Percentiles rank a stretch among this genome's conserved stretches.
These are phyloP conservation scores for Macrophomina pseudophaseolina DNA, from an alignment of 2,329 filamentous ascomycete species.

Conservation along the genomic window DNA sequence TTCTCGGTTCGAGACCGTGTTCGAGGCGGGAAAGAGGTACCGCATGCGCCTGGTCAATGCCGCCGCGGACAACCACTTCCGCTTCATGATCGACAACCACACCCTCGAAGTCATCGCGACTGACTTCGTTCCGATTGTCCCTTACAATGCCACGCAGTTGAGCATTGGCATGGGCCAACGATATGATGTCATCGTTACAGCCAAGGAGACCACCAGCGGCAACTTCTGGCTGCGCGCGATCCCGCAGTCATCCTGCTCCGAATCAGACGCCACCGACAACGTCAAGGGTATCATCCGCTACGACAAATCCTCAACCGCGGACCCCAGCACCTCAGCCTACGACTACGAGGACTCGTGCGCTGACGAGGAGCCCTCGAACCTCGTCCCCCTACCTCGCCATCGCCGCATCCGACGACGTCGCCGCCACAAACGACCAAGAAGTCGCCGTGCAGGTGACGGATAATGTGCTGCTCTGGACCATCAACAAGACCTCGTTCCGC, in stretches of 20 bases:
- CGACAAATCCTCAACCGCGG: slow-evolving; percentile 26
- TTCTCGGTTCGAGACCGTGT: no score
- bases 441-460: no score
- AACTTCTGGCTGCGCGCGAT: slow-evolving; percentile 38
- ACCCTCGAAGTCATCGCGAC: slow-evolving; percentile 42
- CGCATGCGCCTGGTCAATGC: slow-evolving; percentile 51
- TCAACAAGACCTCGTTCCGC: no score
- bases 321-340: slow-evolving; percentile 29
- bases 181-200: slow-evolving; percentile 54
- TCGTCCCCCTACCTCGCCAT: slow-evolving; percentile 36
- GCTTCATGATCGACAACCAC: slow-evolving; percentile 47
- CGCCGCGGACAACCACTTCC: slow-evolving; percentile 44
- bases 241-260: neutral
- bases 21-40: slow-evolving; percentile 47
- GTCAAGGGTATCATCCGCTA: slow-evolving; percentile 35
- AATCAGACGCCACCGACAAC: slow-evolving; percentile 27
- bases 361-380: slow-evolving; percentile 36
- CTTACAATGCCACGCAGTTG: slow-evolving; percentile 38
- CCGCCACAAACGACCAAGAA: no score
- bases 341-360: slow-evolving; percentile 31
- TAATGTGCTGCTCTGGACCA: no score
- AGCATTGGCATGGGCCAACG: slow-evolving; percentile 40
- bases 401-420: slow-evolving; percentile 9
- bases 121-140: slow-evolving; percentile 45
- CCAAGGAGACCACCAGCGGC: slow-evolving; percentile 37